A percentile compares a stretch with the other conserved stretches of the same genome.
These are phyloP conservation scores for Orbilia javanica DNA, from an alignment of 2,329 filamentous ascomycete genomes.

Conservation along the genomic window DNA sequence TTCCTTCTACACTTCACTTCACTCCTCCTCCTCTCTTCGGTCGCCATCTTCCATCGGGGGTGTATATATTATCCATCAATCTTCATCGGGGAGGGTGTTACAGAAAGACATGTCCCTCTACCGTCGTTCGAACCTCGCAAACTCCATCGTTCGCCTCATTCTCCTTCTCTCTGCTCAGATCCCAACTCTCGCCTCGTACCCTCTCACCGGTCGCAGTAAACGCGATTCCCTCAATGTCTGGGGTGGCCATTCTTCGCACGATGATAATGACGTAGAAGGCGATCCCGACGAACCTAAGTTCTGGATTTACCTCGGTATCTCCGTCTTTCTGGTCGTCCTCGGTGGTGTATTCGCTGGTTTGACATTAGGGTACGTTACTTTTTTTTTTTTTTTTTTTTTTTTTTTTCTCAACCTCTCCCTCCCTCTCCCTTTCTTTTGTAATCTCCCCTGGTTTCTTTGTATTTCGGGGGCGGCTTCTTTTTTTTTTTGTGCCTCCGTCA, in stretches of 20 bases:
- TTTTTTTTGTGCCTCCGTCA: not conserved
- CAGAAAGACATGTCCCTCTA: constrained; percentile 23
- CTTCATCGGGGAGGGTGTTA: too few species aligned
- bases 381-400: not conserved
- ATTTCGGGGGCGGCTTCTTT: too few species aligned
- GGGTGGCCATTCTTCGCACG: constrained; percentile 25
- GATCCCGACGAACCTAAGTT: constrained; percentile 74
- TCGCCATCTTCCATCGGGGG: too few species aligned
- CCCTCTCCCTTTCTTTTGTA: too few species aligned
- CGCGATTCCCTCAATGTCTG: constrained; percentile 36
- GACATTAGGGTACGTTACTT: constrained; percentile 79
- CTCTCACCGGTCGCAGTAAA: constrained; percentile 20
- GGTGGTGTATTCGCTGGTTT: constrained; percentile 95
- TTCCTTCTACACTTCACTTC: not conserved
- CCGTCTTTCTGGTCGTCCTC: constrained; percentile 82
- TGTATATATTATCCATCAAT: too few species aligned
- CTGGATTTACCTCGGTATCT: constrained; percentile 84
- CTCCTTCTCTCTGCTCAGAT: constrained; percentile 55
- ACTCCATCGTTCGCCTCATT: constrained; percentile 33
- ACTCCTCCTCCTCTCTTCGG: not conserved
- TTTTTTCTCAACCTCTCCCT: too few species aligned
- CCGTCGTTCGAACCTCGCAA: constrained; percentile 35
- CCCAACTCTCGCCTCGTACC: constrained; percentile 51
- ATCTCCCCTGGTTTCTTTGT: too few species aligned
- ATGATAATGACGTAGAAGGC: constrained; percentile 50